A percentile compares a stretch with the other conserved stretches of the same genome.
Evolutionary conservation across 2,329 filamentous ascomycete genomes (phyloP).

Genomic region (Leptosphaerulina australis): DNA sequence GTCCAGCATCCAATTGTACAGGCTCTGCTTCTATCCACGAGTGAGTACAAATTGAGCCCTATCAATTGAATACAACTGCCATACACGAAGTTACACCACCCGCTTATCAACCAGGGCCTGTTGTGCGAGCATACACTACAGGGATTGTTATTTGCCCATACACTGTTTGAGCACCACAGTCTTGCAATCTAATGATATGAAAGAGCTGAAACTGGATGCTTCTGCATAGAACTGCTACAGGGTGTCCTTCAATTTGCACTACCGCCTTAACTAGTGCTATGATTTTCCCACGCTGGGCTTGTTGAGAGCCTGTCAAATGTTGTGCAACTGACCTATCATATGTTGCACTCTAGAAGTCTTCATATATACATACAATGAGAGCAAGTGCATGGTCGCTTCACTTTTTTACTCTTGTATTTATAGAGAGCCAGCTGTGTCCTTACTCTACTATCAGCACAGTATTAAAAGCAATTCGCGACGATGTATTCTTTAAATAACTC

Average conservation of each 20-base stretch:
- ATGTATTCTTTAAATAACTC: neutral
- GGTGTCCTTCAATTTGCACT: constrained; percentile 9
- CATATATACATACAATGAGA: neutral
- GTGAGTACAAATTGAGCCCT: too few relatives aligned
- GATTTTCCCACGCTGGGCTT: neutral
- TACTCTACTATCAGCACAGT: neutral
- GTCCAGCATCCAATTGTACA: too few relatives aligned
- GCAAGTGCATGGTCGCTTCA: neutral
- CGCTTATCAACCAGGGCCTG: neutral
- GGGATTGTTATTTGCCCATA: constrained; percentile 10
- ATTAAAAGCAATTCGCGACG: neutral
- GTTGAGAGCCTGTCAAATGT: neutral
- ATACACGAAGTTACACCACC: neutral
- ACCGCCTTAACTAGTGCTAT: constrained; percentile 3
- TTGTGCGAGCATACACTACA: constrained; percentile 9
- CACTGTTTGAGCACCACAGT: neutral
- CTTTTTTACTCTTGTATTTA: neutral
- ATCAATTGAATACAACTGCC: neutral
- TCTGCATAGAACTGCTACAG: neutral
- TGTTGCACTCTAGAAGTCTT: neutral
- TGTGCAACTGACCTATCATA: neutral
- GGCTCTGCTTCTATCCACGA: too few relatives aligned
- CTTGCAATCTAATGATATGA: constrained; percentile 3
- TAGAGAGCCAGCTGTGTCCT: neutral
- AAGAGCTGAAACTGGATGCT: constrained; percentile 1